A percentile compares a stretch with the other conserved stretches of the same genome.
These are phyloP conservation scores for Tuber microsphaerosporum DNA, from an alignment of 495 filamentous ascomycete genomes.

Conservation along the genomic window DNA sequence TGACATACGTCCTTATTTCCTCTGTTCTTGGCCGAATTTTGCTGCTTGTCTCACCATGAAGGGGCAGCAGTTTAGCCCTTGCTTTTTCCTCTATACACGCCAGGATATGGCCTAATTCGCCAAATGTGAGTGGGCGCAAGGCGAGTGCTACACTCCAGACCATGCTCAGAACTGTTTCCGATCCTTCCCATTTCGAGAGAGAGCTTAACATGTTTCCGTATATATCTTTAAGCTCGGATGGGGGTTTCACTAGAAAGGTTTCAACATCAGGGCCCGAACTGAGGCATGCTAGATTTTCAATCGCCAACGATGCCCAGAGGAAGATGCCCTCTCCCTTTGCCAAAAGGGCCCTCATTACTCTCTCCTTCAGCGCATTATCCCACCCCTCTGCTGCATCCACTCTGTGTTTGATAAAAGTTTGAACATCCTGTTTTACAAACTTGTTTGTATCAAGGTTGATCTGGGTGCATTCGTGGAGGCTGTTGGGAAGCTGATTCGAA, in stretches of 20 bases:
- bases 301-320: neutral
- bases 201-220: neutral
- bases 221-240: neutral
- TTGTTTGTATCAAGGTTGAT: neutral
- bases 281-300: neutral
- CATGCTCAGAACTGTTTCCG: neutral
- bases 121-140: neutral
- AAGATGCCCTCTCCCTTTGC: neutral
- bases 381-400: neutral
- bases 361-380: neutral
- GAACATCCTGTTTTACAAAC: neutral
- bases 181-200: fast-evolving
- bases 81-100: too few species aligned
- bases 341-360: neutral
- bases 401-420: neutral
- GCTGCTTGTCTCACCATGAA: neutral
- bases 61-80: neutral
- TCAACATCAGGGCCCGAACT: neutral
- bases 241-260: neutral
- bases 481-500: neutral
- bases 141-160: neutral
- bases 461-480: neutral
- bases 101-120: neutral
- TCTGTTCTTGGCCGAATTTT: neutral
- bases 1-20: neutral